Evolutionary conservation across 2,329 filamentous ascomycete genomes (phyloP), one percentile per base, ranked within the genome.

Genomic region (Fonsecaea monophora): DNA sequence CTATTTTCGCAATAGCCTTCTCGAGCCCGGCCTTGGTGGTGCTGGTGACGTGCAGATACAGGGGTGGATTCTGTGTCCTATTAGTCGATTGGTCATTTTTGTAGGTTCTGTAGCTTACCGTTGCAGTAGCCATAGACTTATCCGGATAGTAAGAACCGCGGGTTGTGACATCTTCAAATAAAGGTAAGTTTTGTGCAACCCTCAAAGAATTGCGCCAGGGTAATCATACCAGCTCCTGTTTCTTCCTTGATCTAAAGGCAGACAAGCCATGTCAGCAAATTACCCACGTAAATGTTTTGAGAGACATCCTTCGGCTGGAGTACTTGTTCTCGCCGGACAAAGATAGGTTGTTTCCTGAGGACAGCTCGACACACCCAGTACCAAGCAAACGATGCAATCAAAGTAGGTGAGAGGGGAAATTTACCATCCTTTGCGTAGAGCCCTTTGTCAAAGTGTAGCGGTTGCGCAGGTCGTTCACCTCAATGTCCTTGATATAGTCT

Each of bases 381-480:
- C 25, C 30, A 21, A 25, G 25, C 18, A 12, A 10, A 25, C 15
- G 21, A 42, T 18, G 21, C 37, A 40, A 35, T 13, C 34, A 7
- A 18, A 15, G 7, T 25, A 21, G 18, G 10, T 18, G 48, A 38
- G 34, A n/a, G 53, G 38, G 62, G n/a, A 81, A 90, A 94, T 90
- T 96, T 97, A 99, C 95, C 94, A 95, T 97, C 88, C 97, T 96
- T 85, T 98, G 95, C 72, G 93, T 97, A 75, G 92, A 91, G 76
- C 94, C 93, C 84, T 97, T 98, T 71, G 94, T 99, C 82, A 99
- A 86, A 79, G 94, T 90, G 80, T 99, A 99, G 74, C 94, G 92
- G 79, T 98, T 99, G 71, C 94, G 90, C 76, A 98, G 82, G 80
- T 98, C 94, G 80, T 99, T 99, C 83, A 99, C 92, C 83, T 98